These are phyloP conservation scores for Trichoderma sp. DNA, from an alignment of 2,329 filamentous ascomycete genomes.

Conservation along the genomic window DNA sequence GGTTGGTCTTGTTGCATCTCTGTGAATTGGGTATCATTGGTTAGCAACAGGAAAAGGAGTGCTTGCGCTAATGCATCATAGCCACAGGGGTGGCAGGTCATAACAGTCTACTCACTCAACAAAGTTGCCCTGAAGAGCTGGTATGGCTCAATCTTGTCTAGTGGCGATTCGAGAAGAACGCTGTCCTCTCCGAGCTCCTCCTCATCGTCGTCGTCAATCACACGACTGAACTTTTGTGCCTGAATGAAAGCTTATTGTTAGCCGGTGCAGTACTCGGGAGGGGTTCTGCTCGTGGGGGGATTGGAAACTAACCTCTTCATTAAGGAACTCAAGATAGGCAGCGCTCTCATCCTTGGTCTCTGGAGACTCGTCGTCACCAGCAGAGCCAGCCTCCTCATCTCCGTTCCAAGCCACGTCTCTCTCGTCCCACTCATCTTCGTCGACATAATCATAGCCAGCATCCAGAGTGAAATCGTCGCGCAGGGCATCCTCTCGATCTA, in stretches of 20 bases:
- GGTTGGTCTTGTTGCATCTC: constrained; percentile 89
- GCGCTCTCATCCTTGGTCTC: constrained; percentile 87
- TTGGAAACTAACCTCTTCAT: constrained; percentile 67
- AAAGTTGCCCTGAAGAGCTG: constrained; percentile 80
- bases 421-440: constrained; percentile 79
- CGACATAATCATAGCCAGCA: constrained; percentile 60
- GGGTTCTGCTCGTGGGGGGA: neutral
- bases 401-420: constrained; percentile 79
- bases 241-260: constrained; percentile 33
- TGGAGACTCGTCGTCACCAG: constrained; percentile 60
- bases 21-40: constrained; percentile 36
- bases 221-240: constrained; percentile 79
- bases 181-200: constrained; percentile 93
- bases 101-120: constrained; percentile 62
- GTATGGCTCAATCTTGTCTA: constrained; percentile 95
- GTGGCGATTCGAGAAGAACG: constrained; percentile 84
- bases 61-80: neutral
- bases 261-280: neutral
- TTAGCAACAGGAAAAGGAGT: constrained; percentile 27
- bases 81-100: neutral
- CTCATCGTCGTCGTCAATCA: constrained; percentile 68
- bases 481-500: constrained; percentile 86
- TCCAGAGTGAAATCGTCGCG: constrained; percentile 81
- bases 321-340: constrained; percentile 93
- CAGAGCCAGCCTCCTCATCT: constrained; percentile 62